These are phyloP conservation scores for Globisporangium nunn DNA, from an alignment of 352 stramenopile species.

Conservation along the genomic window DNA sequence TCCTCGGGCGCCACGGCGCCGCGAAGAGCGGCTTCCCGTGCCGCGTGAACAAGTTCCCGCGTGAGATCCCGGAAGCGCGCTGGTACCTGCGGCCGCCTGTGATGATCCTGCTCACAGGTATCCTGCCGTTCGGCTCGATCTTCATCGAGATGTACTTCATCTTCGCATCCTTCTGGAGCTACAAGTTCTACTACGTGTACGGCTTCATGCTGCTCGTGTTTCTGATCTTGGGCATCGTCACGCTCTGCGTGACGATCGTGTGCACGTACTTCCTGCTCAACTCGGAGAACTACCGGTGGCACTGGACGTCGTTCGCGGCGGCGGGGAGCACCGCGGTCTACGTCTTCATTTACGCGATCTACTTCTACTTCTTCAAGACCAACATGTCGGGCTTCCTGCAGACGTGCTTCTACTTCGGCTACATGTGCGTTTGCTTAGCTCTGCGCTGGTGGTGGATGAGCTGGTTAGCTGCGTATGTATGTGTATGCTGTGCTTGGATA, in stretches of 20 bases:
- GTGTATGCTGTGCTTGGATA: not conserved
- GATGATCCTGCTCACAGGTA: conserved; percentile 92
- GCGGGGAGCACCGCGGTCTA: conserved; percentile 93
- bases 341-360: conserved; percentile 98
- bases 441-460: no score
- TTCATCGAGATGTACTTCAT: conserved; percentile 99
- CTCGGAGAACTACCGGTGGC: conserved; percentile 98
- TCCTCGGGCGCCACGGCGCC: conserved; percentile 92
- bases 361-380: conserved; percentile 99
- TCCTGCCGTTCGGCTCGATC: conserved; percentile 98
- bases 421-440: conserved; percentile 82
- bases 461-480: no score
- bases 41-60: conserved; percentile 96
- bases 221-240: conserved; percentile 96
- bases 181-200: conserved; percentile 99
- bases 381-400: conserved; percentile 99
- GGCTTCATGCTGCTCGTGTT: conserved; percentile 98
- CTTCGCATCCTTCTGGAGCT: conserved; percentile 99
- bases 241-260: conserved; percentile 98
- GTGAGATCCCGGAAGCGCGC: conserved; percentile 70
- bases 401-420: conserved; percentile 98
- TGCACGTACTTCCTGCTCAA: conserved; percentile 99
- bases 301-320: conserved; percentile 96
- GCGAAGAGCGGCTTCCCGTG: conserved; percentile 84
- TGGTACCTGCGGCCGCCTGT: conserved; percentile 81